Base-by-base conservation (phyloP, 75 land plant species). In the Gnetum montanum region DNA sequence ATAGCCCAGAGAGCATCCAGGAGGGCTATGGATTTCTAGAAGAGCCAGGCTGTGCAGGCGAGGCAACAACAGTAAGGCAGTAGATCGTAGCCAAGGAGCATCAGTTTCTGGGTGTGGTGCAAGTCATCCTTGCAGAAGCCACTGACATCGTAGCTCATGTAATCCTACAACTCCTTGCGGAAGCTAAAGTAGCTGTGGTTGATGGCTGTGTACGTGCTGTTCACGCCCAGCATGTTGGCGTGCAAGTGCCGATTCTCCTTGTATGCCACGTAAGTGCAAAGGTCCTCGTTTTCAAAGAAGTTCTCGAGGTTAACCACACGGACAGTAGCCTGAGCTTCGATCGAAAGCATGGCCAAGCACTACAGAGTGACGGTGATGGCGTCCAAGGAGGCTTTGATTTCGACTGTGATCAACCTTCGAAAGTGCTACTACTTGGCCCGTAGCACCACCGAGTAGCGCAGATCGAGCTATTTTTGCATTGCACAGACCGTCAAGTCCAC, bases 101-200 rank as follows among this genome's bases (percentile, higher is more conserved):
- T 72, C 10, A 93, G 76, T 58, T 61, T 77, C 82, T 93, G 98
- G 4, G 64, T 95, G 13, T 77, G 23, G 34, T 60, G 54, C 95
- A 90, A 88, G 48, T 88, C 98, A 69, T 93, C 98, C 4, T 67
- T 66, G 61, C 98, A 93, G 22, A 68, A 81, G 0, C 84, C 79
- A 1, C 95, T 90, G 28, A 93, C 61, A 35, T 93, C 98, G 61
- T 93, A 93, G 49, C 75, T 72, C 98, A 93, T 93, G 71, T 88
- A 93, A 49, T 79, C 72, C 60, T 93, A 90, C 61, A 93, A 57
- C 36, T 88, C 90, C 45, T 73, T 64, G 78, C 78, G 79, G 76
- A 80, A 78, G 46, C 69, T 15, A 33, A 82, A 82, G 49, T 95
- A 93, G 8, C 84, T 74, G 45, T 88, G 90, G 11, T 95, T 95